phyloP scores from a whole-genome alignment of 1,284 basidiomycete species.

The Mrakiaceae sp. region DNA sequence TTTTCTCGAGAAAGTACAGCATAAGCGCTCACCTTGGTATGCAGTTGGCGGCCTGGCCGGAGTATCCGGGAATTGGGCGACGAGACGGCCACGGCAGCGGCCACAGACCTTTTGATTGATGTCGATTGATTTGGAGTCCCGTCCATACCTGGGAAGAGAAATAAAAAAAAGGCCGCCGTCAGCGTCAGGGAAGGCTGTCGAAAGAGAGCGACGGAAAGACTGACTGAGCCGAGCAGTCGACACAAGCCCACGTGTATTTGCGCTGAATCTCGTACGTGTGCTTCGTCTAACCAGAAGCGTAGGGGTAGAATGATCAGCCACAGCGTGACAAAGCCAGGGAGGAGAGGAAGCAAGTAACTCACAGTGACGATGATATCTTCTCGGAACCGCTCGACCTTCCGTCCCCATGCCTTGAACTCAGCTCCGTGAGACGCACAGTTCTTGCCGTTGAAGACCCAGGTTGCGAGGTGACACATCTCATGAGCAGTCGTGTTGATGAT shows the following conservation, averaged over 20 bases:
- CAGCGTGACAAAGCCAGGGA: not conserved
- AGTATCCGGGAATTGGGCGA: constrained; percentile 2
- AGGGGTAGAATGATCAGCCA: not conserved
- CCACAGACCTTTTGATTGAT: constrained; percentile 5
- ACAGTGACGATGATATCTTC: constrained; percentile 13
- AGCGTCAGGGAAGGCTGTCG: not conserved
- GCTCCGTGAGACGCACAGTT: constrained; percentile 13
- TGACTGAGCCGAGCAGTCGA: not conserved
- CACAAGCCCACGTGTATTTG: constrained; percentile 15
- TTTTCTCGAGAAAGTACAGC: too few relatives aligned
- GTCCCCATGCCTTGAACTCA: constrained; percentile 11
- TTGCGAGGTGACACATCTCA: constrained; percentile 16
- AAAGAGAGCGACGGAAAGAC: not conserved
- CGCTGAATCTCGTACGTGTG: constrained; percentile 14
- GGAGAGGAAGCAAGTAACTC: not conserved
- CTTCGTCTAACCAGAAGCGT: not conserved
- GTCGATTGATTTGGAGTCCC: constrained; percentile 16
- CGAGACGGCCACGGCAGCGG: constrained; percentile 3
- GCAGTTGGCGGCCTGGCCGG: not conserved
- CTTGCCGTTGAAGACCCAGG: constrained; percentile 14
- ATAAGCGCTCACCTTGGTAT: too few relatives aligned
- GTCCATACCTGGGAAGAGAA: constrained; percentile 8
- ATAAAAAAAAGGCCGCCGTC: not conserved
- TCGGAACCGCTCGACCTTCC: constrained; percentile 1
- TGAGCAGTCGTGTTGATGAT: constrained; percentile 14